Evolutionary conservation across 2,329 filamentous ascomycete species (phyloP).

Genomic region (Nigrospora sphaerica): DNA sequence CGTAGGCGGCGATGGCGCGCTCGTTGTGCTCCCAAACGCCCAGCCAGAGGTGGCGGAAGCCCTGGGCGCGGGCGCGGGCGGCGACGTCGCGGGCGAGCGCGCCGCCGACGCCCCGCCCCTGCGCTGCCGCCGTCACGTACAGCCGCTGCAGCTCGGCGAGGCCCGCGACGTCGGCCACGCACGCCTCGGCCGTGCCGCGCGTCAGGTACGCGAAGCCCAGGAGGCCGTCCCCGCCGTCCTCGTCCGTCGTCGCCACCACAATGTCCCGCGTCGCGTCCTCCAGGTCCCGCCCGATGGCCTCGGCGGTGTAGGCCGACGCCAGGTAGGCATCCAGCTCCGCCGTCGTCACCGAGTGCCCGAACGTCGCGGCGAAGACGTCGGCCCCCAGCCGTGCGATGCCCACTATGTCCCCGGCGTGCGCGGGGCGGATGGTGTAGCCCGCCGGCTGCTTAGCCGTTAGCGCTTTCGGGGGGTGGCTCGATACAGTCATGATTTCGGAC

Average conservation of each 20-base stretch:
- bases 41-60: conserved; percentile 18
- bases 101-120: conserved; percentile 19
- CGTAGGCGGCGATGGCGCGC: conserved; percentile 14
- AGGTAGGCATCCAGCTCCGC: neutral
- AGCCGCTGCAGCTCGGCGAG: conserved; percentile 17
- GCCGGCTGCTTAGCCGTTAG: too few relatives aligned
- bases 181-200: neutral
- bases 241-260: neutral
- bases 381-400: too few relatives aligned
- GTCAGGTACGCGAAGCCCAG: neutral
- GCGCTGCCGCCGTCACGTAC: conserved; percentile 17
- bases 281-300: neutral
- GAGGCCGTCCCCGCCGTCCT: neutral
- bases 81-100: conserved; percentile 17
- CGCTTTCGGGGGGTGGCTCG: too few relatives aligned
- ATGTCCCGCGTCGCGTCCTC: neutral
- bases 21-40: conserved; percentile 19
- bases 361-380: too few relatives aligned
- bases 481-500: too few relatives aligned
- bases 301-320: neutral
- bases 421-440: too few relatives aligned
- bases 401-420: too few relatives aligned
- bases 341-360: neutral
- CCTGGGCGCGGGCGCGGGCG: conserved; percentile 14
- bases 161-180: neutral